A percentile compares a stretch with the other conserved stretches of the same genome.
Evolutionary conservation across 164 flowering plant genomes (phyloP).

Genomic region (Pachysandra terminalis): DNA sequence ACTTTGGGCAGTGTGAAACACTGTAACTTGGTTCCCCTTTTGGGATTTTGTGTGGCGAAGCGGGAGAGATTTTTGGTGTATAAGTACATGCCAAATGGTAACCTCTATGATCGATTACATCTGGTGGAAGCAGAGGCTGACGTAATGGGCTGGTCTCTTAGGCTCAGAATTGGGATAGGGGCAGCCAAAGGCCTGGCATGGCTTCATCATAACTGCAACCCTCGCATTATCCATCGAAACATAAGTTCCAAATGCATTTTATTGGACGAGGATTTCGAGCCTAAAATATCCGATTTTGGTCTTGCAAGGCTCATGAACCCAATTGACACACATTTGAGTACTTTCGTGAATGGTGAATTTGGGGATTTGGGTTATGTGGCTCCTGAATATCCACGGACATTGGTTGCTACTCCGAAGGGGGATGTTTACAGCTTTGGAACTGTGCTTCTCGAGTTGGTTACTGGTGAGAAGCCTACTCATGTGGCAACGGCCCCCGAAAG

Average conservation of each 20-base stretch:
- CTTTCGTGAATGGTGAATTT: conserved; percentile 22
- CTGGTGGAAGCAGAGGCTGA: conserved; percentile 1
- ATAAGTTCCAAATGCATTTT: conserved; percentile 26
- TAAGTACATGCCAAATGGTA: conserved; percentile 31
- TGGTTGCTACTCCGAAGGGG: conserved; percentile 25
- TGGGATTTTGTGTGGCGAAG: conserved; percentile 35
- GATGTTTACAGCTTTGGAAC: conserved; percentile 27
- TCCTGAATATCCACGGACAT: conserved; percentile 22
- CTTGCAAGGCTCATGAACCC: conserved; percentile 27
- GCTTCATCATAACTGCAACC: conserved; percentile 26
- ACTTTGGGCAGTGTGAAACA: conserved; percentile 20
- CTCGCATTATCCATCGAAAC: conserved; percentile 20
- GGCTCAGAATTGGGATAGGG: conserved; percentile 20
- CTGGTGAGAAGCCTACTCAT: conserved; percentile 19
- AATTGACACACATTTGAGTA: conserved; percentile 15
- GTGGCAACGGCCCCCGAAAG: conserved; percentile 18
- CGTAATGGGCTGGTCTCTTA: conserved; percentile 19
- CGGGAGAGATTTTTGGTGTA: conserved; percentile 37
- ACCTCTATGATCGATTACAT: conserved; percentile 26
- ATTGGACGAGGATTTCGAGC: conserved; percentile 21
- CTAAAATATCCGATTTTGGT: conserved; percentile 24
- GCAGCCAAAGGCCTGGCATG: conserved; percentile 25
- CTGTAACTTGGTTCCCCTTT: conserved; percentile 21
- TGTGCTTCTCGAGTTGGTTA: conserved; percentile 23
- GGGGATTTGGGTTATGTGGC: conserved; percentile 27